Percentiles rank a stretch among this genome's conserved stretches.
Conservation (phyloP, 75 land plant species). For the Pinus albicaulis region DNA sequence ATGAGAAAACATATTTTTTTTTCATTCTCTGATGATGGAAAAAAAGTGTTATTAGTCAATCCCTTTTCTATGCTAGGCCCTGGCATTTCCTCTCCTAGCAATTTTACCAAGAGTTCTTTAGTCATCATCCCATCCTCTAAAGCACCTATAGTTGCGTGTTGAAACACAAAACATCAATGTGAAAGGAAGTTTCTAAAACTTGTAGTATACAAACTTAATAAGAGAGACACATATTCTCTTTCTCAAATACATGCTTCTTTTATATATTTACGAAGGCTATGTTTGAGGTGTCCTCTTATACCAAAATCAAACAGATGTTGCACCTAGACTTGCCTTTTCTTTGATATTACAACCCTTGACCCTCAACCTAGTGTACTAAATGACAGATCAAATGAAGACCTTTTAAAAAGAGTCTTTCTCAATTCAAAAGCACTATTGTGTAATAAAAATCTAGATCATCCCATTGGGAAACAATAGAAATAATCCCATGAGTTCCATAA, state of each 20-base stretch:
- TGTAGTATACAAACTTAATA: background rate
- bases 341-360: no score
- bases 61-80: background rate
- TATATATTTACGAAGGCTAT: no score
- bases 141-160: slow-evolving; percentile 65
- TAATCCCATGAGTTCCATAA: no score
- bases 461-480: no score
- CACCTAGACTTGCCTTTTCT: background rate
- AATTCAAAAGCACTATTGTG: no score
- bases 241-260: background rate
- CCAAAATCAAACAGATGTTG: background rate
- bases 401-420: no score
- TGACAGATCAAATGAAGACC: no score
- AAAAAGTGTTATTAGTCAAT: background rate
- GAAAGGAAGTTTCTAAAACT: background rate
- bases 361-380: no score
- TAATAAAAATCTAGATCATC: no score
- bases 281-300: background rate
- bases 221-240: background rate
- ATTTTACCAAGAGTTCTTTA: slow-evolving; percentile 50
- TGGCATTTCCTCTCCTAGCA: slow-evolving; percentile 24
- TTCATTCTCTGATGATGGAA: background rate
- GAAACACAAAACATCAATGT: background rate
- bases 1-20: no score
- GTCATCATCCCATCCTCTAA: slow-evolving; percentile 85